phyloP scores from a whole-genome alignment of 768 basidiomycete species.

The Rhizopogon vinicolor region DNA sequence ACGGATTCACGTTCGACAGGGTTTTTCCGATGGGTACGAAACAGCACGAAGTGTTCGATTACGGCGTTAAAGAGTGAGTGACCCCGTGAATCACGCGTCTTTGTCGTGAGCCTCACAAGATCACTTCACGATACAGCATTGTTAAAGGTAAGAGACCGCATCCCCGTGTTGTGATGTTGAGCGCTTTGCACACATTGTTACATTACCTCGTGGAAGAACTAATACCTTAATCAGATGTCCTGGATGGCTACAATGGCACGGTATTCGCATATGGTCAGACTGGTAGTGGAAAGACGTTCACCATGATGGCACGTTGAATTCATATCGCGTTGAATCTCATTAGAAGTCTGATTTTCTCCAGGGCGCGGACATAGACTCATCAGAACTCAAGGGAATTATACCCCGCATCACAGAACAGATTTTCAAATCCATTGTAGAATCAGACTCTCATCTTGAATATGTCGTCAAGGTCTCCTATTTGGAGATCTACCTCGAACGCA shows the following conservation, averaged over 20 bases:
- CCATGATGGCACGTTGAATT: constrained; percentile 82
- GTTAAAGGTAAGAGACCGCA: constrained; percentile 64
- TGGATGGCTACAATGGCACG: constrained; percentile 98
- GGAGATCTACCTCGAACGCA: constrained; percentile 98
- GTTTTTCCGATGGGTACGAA: constrained; percentile 90
- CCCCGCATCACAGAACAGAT: constrained; percentile 99
- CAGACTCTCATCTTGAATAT: constrained; percentile 93
- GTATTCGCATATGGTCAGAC: constrained; percentile 98
- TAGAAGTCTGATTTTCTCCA: constrained; percentile 25
- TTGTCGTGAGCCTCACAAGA: constrained; percentile 12
- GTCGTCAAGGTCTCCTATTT: constrained; percentile 99
- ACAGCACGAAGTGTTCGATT: constrained; percentile 96
- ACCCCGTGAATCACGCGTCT: constrained; percentile 2
- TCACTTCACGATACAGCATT: constrained; percentile 46
- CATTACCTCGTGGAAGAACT: constrained; percentile 1
- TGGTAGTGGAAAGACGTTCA: constrained; percentile 94
- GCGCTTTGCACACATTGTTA: background rate
- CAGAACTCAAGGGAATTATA: constrained; percentile 93
- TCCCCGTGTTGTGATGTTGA: background rate
- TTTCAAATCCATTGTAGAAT: constrained; percentile 95
- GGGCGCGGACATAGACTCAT: constrained; percentile 96
- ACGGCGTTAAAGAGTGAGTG: constrained; percentile 93
- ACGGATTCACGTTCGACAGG: constrained; percentile 97
- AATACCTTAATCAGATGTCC: constrained; percentile 64
- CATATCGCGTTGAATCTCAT: constrained; percentile 1